Percentiles rank a stretch among this genome's conserved stretches.
Evolutionary conservation across 2,329 filamentous ascomycete genomes (phyloP).

Genomic region (Myriosclerotinia curreyana): DNA sequence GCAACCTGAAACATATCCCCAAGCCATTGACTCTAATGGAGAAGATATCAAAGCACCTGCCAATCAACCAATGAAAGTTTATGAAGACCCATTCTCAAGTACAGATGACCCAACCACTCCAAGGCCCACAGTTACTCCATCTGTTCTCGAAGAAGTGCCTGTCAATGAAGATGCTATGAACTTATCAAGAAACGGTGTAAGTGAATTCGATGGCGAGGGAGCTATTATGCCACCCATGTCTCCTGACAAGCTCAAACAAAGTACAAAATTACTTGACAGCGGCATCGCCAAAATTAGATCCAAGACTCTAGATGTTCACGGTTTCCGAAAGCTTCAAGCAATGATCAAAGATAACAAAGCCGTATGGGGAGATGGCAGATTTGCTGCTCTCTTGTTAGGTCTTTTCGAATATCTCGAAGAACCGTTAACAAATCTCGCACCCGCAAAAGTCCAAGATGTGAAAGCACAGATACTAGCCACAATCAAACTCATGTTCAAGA

Average conservation of each 20-base stretch:
- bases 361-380: conserved; percentile 63
- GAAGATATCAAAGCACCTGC: conserved; percentile 33
- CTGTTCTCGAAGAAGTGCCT: conserved; percentile 58
- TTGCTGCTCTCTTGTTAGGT: conserved; percentile 63
- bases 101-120: conserved; percentile 49
- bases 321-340: conserved; percentile 74
- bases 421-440: conserved; percentile 50
- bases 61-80: conserved; percentile 47
- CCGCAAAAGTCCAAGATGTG: conserved; percentile 67
- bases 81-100: conserved; percentile 56
- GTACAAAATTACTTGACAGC: conserved; percentile 64
- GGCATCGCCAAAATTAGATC: conserved; percentile 70
- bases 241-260: conserved; percentile 56
- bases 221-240: conserved; percentile 37
- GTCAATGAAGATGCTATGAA: conserved; percentile 52
- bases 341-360: conserved; percentile 66
- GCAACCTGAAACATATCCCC: conserved; percentile 34
- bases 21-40: conserved; percentile 45
- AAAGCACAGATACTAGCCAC: conserved; percentile 73
- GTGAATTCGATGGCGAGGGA: conserved; percentile 24
- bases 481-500: conserved; percentile 68
- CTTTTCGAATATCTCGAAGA: conserved; percentile 71
- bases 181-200: conserved; percentile 28
- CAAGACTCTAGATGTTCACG: conserved; percentile 73
- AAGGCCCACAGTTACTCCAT: conserved; percentile 45